Percentiles rank a stretch among this genome's conserved stretches.
Evolutionary conservation across 306 rosid genomes (phyloP).

Genomic region (Bauhinia variegata): DNA sequence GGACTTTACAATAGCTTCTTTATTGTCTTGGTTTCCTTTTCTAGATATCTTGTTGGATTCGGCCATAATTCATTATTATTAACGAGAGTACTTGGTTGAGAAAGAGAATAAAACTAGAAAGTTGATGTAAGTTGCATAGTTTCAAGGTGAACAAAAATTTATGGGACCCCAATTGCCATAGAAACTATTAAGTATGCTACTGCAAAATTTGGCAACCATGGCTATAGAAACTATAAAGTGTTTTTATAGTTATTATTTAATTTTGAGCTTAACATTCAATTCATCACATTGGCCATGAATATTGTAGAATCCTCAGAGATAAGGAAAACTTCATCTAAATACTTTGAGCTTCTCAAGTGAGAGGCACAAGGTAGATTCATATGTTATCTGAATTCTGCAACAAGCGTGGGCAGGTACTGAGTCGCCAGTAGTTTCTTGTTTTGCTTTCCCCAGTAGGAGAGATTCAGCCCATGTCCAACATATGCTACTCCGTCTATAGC

Average conservation of each 20-base stretch:
- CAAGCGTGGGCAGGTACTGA: not conserved
- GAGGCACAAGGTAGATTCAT: not conserved
- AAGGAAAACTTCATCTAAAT: not conserved
- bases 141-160: not conserved
- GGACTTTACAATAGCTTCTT: not conserved
- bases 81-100: not conserved
- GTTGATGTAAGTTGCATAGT: not conserved
- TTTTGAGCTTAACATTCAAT: not conserved
- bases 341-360: not conserved
- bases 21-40: not conserved
- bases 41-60: not conserved
- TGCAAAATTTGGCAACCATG: not conserved
- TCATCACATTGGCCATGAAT: slow-evolving; percentile 3
- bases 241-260: not conserved
- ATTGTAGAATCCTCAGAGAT: not conserved
- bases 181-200: too few species aligned
- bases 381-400: not conserved
- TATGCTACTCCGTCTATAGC: not conserved
- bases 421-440: not conserved
- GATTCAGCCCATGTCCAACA: not conserved
- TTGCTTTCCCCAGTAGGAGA: not conserved
- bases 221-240: not conserved
- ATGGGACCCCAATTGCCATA: slow-evolving; percentile 6
- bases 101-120: not conserved
- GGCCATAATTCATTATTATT: not conserved